Conservation (phyloP, 345 rosid species). For the Sisymbrium irio region DNA sequence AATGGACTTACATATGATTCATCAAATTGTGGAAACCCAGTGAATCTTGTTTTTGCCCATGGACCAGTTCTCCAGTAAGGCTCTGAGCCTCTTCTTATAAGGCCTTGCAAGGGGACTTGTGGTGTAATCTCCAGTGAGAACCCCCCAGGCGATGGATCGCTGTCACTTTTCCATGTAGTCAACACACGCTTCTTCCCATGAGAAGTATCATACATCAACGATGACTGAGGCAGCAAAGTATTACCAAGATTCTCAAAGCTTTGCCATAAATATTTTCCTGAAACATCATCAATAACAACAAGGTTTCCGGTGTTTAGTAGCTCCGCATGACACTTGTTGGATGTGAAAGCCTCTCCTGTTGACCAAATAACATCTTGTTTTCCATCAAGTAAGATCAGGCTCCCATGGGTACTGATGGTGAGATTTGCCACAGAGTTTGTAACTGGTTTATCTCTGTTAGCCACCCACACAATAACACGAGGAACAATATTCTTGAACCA, state of each 20-base stretch:
- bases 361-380: conserved; percentile 26
- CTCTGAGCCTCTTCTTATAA: conserved; percentile 7
- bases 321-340: conserved; percentile 20
- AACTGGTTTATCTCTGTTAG: conserved; percentile 23
- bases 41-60: conserved; percentile 32
- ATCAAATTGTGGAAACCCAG: conserved; percentile 16
- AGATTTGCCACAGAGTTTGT: conserved; percentile 18
- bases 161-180: conserved; percentile 28
- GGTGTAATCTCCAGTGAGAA: conserved; percentile 27
- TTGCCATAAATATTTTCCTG: conserved; percentile 20
- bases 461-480: conserved; percentile 39
- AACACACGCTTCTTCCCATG: conserved; percentile 17
- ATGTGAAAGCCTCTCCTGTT: conserved; percentile 1
- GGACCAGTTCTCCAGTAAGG: conserved; percentile 37
- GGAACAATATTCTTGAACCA: conserved; percentile 37
- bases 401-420: conserved; percentile 23
- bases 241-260: conserved; percentile 33
- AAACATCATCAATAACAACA: conserved; percentile 25
- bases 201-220: conserved; percentile 24
- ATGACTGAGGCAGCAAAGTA: conserved; percentile 27
- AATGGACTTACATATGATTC: conserved; percentile 29
- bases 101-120: conserved; percentile 25
- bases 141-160: conserved; percentile 24
- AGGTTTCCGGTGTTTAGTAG: conserved; percentile 29
- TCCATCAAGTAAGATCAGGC: conserved; percentile 13